phyloP scores from a whole-genome alignment of 192 early-diverging fungal species.

The Phlyctochytrium arcticum region DNA sequence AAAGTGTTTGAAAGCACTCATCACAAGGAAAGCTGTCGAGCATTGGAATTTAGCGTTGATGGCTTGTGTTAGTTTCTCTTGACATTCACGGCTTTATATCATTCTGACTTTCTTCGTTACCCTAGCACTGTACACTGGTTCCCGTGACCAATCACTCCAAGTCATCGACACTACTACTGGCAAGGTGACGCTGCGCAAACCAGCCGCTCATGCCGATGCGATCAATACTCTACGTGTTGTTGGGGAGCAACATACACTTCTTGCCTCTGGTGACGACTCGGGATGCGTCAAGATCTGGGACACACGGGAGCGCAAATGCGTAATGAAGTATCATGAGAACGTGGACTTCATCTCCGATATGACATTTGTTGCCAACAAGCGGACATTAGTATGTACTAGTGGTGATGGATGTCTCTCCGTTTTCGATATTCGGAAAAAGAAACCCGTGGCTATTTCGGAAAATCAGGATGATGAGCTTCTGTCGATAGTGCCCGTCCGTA shows the following conservation, averaged over 20 bases:
- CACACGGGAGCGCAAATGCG: slow-evolving; percentile 66
- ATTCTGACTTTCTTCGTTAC: not conserved
- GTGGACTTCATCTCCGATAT: slow-evolving; percentile 92
- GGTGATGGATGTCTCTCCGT: slow-evolving; percentile 90
- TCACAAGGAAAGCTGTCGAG: slow-evolving; percentile 85
- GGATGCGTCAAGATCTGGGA: slow-evolving; percentile 97
- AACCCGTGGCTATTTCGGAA: slow-evolving; percentile 81
- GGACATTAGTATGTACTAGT: slow-evolving; percentile 76
- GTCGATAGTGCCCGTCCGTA: slow-evolving; percentile 69
- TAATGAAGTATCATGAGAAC: slow-evolving; percentile 78
- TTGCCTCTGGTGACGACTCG: slow-evolving; percentile 92
- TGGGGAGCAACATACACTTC: slow-evolving; percentile 64
- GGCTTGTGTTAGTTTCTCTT: slow-evolving; percentile 55
- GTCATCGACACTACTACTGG: slow-evolving; percentile 74
- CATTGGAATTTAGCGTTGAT: slow-evolving; percentile 74
- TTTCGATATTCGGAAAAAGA: slow-evolving; percentile 85
- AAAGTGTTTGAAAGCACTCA: slow-evolving; percentile 44
- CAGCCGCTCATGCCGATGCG: slow-evolving; percentile 82
- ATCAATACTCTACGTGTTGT: slow-evolving; percentile 73
- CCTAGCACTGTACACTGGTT: slow-evolving; percentile 70
- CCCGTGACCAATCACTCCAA: slow-evolving; percentile 81
- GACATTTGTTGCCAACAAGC: slow-evolving; percentile 62
- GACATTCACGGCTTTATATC: not conserved
- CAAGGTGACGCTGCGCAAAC: slow-evolving; percentile 62
- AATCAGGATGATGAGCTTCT: slow-evolving; percentile 95